Evolutionary conservation across 108 stramenopile species (phyloP), one percentile per base, ranked within the genome.

Genomic region (Cyclotella distinguenda): DNA sequence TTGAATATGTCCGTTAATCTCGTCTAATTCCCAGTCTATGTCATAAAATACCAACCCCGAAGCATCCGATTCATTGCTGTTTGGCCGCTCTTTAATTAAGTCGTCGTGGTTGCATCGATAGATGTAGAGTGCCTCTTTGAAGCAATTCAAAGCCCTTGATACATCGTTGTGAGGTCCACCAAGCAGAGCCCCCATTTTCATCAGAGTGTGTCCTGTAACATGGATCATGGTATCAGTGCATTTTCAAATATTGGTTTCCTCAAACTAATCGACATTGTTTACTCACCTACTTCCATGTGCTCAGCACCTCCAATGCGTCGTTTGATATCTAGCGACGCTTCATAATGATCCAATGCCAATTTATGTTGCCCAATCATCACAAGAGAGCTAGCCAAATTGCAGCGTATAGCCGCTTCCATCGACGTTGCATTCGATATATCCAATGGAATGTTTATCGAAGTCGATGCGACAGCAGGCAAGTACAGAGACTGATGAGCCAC

Each of bases 41-140:
- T 35, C 36, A 55, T 47, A 39, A 26, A 66, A 49, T 26, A 0
- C 25, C 43, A 36, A 33, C 31, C 23, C 19, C 45, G 38, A 28
- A 38, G 39, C 31, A 2, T 56, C 57, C 6, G 22, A 31, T 12
- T 38, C 22, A 31, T 22, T 31, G 18, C 11, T 34, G 7, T 35
- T n/a, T 3, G 40, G n/a, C n/a, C n/a, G n/a, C n/a, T n/a, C 73
- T 19, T 39, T 44, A 34, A 38, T 48, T 10, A 51, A 28, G 23
- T 66, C 65, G 16, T 74, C 53, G 35, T 58, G 48, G 15, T 66
- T 59, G 0, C 31, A 6, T 55, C 60, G 48, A 45, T 61, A 74
- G 22, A 74, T 74, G 66, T 67, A 59, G 3, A 74, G 60, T 0
- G 73, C 73, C 45, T 74, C 73, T 33, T 74, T 74, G 44, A 74